Evolutionary conservation across 495 filamentous ascomycete genomes (phyloP).

Genomic region (Parachaetomium inaequale): DNA sequence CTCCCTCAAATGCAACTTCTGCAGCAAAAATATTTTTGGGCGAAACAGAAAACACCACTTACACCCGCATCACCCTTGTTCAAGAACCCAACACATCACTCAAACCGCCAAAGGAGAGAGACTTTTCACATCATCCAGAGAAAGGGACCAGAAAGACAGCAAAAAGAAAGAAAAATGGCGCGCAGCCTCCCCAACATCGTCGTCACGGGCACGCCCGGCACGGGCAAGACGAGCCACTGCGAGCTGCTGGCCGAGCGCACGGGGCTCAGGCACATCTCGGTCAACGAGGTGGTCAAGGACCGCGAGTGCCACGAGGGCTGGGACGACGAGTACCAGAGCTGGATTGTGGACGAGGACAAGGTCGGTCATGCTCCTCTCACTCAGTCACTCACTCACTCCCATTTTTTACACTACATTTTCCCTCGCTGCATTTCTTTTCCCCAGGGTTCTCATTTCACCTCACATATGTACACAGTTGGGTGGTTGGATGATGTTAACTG

Average conservation of each 20-base stretch:
- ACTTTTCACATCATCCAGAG: background rate
- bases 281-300: constrained; percentile 89
- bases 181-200: constrained; percentile 82
- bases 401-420: background rate
- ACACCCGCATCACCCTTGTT: background rate
- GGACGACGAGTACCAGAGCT: constrained; percentile 78
- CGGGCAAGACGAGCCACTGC: constrained; percentile 89
- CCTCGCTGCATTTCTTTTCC: background rate
- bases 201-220: constrained; percentile 90
- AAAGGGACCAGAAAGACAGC: background rate
- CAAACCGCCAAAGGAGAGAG: background rate
- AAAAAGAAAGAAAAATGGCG: constrained; percentile 37
- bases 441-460: constrained; percentile 1
- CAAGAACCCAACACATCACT: background rate
- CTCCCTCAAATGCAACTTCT: constrained; percentile 3
- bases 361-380: constrained; percentile 42
- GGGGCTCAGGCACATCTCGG: constrained; percentile 70
- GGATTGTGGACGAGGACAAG: constrained; percentile 97
- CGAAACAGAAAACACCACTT: background rate
- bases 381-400: background rate
- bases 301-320: constrained; percentile 76
- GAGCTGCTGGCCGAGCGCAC: constrained; percentile 66
- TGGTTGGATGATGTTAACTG: background rate
- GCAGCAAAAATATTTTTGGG: constrained; percentile 18
- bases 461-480: background rate